Conservation (phyloP, 345 rosid genomes). For the Corchorus capsularis region DNA sequence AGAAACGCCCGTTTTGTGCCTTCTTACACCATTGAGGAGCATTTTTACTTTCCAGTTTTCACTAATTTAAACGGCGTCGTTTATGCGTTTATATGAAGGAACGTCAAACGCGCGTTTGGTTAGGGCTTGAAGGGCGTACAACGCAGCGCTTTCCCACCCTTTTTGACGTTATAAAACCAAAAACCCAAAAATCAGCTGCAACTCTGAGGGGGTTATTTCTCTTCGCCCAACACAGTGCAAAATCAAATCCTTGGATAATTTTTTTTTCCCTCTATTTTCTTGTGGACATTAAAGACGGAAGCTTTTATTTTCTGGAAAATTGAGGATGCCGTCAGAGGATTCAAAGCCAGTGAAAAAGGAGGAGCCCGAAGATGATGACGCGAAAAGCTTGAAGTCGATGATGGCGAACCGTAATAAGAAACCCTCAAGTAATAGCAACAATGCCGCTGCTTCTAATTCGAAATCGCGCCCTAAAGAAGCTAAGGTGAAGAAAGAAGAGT, state of each 20-base stretch:
- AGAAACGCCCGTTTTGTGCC: no score
- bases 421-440: slow-evolving; percentile 32
- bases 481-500: slow-evolving; percentile 54
- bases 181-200: neutral
- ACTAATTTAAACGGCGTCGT: neutral
- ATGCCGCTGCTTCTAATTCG: slow-evolving; percentile 34
- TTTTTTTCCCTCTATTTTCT: neutral
- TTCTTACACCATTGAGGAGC: neutral
- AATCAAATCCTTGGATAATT: neutral
- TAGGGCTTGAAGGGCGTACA: neutral
- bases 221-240: neutral
- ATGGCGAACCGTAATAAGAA: slow-evolving; percentile 49
- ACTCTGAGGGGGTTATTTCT: neutral
- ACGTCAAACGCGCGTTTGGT: neutral
- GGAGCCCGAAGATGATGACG: slow-evolving; percentile 34
- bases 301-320: neutral
- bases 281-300: neutral
- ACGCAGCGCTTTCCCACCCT: neutral
- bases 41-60: no score
- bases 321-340: slow-evolving; percentile 65
- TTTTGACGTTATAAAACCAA: neutral
- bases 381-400: slow-evolving; percentile 56
- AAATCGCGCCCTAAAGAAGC: slow-evolving; percentile 35
- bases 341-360: slow-evolving; percentile 42
- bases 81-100: neutral